A percentile compares a stretch with the other conserved stretches of the same genome.
phyloP scores from a whole-genome alignment of 176 grass and related monocot genomes.

The Ensete glaucum region DNA sequence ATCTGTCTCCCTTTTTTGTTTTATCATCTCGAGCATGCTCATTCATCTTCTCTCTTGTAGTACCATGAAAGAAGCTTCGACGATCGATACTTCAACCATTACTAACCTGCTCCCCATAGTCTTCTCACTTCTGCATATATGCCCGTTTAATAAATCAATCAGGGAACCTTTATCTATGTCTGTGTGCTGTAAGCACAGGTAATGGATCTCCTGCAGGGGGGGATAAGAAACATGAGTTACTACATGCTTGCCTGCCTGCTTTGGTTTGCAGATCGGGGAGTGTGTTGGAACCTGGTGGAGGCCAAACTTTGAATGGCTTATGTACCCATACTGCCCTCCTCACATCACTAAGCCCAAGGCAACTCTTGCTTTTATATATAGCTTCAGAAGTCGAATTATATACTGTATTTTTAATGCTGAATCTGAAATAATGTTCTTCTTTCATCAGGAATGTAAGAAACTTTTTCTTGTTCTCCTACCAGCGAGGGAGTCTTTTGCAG shows the following conservation, averaged over 20 bases:
- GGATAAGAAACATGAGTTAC: too few species aligned
- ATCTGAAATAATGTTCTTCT: not conserved
- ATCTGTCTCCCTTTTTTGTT: too few species aligned
- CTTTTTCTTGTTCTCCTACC: constrained; percentile 91
- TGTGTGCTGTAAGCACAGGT: not conserved
- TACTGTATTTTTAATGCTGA: not conserved
- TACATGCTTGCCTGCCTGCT: not conserved
- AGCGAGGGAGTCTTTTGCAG: constrained; percentile 92
- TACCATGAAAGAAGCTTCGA: too few species aligned
- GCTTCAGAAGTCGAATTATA: not conserved
- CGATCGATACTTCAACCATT: too few species aligned
- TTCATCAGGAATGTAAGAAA: constrained; percentile 88
- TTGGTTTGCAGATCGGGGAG: constrained; percentile 71
- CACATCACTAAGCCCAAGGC: constrained; percentile 98
- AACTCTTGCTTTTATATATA: constrained; percentile 19
- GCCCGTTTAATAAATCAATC: too few species aligned
- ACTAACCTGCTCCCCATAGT: too few species aligned
- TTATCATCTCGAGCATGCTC: too few species aligned
- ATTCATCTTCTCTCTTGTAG: too few species aligned
- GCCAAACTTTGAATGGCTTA: constrained; percentile 89
- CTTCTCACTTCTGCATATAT: too few species aligned
- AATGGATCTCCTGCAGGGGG: too few species aligned
- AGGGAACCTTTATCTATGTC: too few species aligned
- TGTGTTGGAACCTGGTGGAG: constrained; percentile 99
- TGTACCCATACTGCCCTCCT: constrained; percentile 98